These are phyloP conservation scores for Eragrostis nindensis DNA, from an alignment of 176 grass and related monocot genomes.

Conservation along the genomic window DNA sequence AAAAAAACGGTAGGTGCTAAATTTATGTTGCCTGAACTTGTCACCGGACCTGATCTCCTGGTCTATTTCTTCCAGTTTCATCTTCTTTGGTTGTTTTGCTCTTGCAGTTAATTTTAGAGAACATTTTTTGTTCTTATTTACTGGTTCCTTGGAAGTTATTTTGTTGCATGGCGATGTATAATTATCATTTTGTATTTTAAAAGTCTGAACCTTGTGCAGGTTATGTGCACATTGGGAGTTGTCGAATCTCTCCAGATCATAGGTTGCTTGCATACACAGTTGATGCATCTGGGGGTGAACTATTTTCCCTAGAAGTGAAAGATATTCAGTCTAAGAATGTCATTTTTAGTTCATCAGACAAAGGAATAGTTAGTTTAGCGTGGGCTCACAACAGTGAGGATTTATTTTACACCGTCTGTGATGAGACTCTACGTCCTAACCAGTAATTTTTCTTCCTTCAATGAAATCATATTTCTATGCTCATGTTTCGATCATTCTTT, in stretches of 20 bases:
- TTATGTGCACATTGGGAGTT: constrained; percentile 94
- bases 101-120: background rate
- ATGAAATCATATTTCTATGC: constrained; percentile 20
- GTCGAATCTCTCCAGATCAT: constrained; percentile 87
- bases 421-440: constrained; percentile 81
- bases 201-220: constrained; percentile 52
- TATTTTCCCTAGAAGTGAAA: constrained; percentile 81
- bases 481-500: constrained; percentile 21
- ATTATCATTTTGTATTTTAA: constrained; percentile 27
- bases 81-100: constrained; percentile 25
- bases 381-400: constrained; percentile 67
- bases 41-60: constrained; percentile 4
- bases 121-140: constrained; percentile 33
- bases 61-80: constrained; percentile 7
- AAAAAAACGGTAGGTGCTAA: constrained; percentile 64
- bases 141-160: background rate
- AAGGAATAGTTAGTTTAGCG: constrained; percentile 85
- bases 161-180: constrained; percentile 17
- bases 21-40: constrained; percentile 13
- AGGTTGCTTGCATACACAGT: constrained; percentile 90
- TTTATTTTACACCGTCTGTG: constrained; percentile 81
- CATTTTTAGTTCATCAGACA: constrained; percentile 56
- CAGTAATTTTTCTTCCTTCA: constrained; percentile 55
- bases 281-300: constrained; percentile 88
- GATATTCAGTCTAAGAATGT: constrained; percentile 61